phyloP scores from a whole-genome alignment of 2,329 filamentous ascomycete genomes.

The Claviceps arundinis region DNA sequence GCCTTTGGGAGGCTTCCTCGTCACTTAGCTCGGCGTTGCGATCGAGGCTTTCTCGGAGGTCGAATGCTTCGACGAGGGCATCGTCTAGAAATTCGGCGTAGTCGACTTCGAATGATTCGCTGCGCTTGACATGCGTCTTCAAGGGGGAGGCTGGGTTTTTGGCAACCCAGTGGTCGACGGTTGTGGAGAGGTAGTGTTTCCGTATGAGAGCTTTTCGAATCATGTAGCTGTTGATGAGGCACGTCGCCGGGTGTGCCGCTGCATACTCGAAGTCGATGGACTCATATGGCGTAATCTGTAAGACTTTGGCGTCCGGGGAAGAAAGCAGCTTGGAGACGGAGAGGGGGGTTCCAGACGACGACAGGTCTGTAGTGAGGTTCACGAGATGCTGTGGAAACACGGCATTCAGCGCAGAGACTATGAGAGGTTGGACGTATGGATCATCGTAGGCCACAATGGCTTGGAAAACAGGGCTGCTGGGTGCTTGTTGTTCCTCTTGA shows the following conservation, averaged over 20 bases:
- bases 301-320: slow-evolving; percentile 28
- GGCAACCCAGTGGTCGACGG: slow-evolving; percentile 69
- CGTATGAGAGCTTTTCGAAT: slow-evolving; percentile 93
- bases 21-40: slow-evolving; percentile 36
- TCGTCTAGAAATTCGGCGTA: slow-evolving; percentile 96
- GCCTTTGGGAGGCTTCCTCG: slow-evolving; percentile 27
- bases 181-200: slow-evolving; percentile 84
- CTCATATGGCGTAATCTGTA: slow-evolving; percentile 84
- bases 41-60: slow-evolving; percentile 65
- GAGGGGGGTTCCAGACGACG: slow-evolving; percentile 17
- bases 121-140: slow-evolving; percentile 56
- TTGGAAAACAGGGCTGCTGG: slow-evolving; percentile 24
- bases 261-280: slow-evolving; percentile 71
- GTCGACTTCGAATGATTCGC: slow-evolving; percentile 84
- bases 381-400: slow-evolving; percentile 42
- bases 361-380: slow-evolving; percentile 38
- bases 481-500: background rate
- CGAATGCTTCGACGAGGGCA: slow-evolving; percentile 78
- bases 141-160: slow-evolving; percentile 68
- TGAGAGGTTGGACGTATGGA: slow-evolving; percentile 75
- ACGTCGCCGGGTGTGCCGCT: slow-evolving; percentile 44
- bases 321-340: slow-evolving; percentile 25
- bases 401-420: slow-evolving; percentile 56
- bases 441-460: slow-evolving; percentile 78
- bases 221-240: slow-evolving; percentile 77